Evolutionary conservation across 305 asterid species (phyloP).

Genomic region (Plantago lanceolata): DNA sequence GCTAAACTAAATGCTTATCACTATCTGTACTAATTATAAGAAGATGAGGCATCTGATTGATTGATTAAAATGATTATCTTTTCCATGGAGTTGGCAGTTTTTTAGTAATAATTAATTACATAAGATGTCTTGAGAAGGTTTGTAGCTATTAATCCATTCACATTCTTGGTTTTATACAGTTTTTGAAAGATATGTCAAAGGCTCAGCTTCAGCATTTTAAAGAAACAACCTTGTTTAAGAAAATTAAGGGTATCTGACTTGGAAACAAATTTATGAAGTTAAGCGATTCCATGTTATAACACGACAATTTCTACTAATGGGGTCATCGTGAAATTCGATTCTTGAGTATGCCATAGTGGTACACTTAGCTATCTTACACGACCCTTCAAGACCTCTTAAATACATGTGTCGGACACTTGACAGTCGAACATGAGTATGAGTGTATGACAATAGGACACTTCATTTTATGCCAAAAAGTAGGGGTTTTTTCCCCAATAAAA

Average conservation of each 20-base stretch:
- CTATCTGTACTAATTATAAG: not conserved
- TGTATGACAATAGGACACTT: too few species aligned
- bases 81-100: not conserved
- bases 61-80: slow-evolving; percentile 8
- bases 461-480: too few species aligned
- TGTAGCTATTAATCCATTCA: not conserved
- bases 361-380: too few species aligned
- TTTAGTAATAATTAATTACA: slow-evolving; percentile 1
- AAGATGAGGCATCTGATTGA: slow-evolving; percentile 11
- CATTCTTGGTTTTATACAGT: not conserved
- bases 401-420: too few species aligned
- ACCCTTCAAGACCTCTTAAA: too few species aligned
- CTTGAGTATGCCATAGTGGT: not conserved
- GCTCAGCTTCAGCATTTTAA: not conserved
- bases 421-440: too few species aligned
- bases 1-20: slow-evolving; percentile 12
- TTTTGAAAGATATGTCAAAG: not conserved
- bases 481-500: too few species aligned
- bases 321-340: not conserved
- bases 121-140: not conserved
- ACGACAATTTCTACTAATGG: not conserved
- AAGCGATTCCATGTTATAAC: not conserved
- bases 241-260: too few species aligned
- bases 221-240: too few species aligned
- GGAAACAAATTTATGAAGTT: not conserved